Evolutionary conservation across 2,329 filamentous ascomycete species (phyloP), one percentile per base, ranked within the genome.

Genomic region (Claviceps quebecensis): DNA sequence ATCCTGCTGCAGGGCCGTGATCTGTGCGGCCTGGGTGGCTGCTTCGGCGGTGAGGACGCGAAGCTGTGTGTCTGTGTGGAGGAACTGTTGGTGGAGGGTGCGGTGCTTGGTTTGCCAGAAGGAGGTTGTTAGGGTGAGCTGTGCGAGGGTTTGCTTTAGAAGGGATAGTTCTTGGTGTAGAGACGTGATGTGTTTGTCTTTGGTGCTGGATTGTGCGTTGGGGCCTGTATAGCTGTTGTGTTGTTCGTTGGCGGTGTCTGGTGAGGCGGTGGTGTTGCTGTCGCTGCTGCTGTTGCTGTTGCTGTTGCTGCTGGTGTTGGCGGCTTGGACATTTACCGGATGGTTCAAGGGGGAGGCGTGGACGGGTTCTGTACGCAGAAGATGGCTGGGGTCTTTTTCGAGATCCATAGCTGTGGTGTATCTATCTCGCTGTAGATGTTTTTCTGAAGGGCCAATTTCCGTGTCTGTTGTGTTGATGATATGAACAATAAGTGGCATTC

Each of bases 51-150:
- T 67, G 44, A 80, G 63, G 34, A 78, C 62, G 9, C 74, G 67
- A 55, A 80, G 66, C 57, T 78, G 73, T 16, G 74, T 72, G 57
- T 80, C 77, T 4, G 69, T 69, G 23, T 72, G 68, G 44, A 75
- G 62, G 54, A 72, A 74, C 57, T 74, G 73, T 63, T 75, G 72
- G 61, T 78, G 72, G 45, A 80, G 62, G 36, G 62, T 63, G 52
- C 70, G 71, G 63, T 79, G 72, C 58, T 77, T 78, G 45, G 70
- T 63, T 63, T 81, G 77, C 76, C 78, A 81, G 60, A 76, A 78
- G 14, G 70, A 69, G 3, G 76, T 69, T 48, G 71, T 73, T 61
- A 80, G 76, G 63, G 70, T 73, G 17, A 81, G 69, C 59, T 78
- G 71, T 50, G 67, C 64, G 60, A 81, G 80, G 59, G 78, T 75